A percentile compares a stretch with the other conserved stretches of the same genome.
phyloP scores from a whole-genome alignment of 495 filamentous ascomycete species.

The Acidomyces sp. region DNA sequence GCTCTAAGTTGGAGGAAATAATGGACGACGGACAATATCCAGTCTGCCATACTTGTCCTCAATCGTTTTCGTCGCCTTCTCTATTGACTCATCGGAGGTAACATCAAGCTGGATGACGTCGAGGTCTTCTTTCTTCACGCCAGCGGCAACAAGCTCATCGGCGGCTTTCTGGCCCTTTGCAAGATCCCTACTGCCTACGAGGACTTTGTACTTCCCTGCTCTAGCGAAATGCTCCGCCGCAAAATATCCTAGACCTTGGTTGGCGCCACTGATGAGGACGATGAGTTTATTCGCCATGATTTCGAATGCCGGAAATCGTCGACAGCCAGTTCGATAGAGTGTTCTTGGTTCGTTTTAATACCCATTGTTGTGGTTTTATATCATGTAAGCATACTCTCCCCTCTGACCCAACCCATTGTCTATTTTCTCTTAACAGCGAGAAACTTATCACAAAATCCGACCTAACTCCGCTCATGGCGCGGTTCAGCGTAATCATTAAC shows the following conservation, averaged over 20 bases:
- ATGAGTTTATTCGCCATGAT: constrained; percentile 8
- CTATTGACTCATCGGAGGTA: constrained; percentile 1
- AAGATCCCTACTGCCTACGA: neutral
- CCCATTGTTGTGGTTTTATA: too few species aligned
- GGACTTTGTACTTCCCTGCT: neutral
- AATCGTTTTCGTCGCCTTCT: neutral
- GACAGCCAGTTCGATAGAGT: too few species aligned
- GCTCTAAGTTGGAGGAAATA: neutral
- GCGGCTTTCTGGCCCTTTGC: neutral
- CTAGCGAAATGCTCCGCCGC: neutral
- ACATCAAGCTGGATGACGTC: neutral
- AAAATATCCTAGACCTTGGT: neutral
- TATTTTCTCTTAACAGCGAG: too few species aligned
- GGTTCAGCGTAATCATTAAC: too few species aligned
- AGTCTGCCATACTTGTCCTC: neutral
- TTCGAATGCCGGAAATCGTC: too few species aligned
- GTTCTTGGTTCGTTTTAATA: too few species aligned
- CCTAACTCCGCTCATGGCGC: too few species aligned
- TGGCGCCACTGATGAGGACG: constrained; percentile 9
- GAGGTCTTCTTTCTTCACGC: neutral
- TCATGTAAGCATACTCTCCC: too few species aligned
- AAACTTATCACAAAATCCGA: too few species aligned
- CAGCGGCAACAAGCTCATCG: neutral
- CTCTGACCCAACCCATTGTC: too few species aligned
- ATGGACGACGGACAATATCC: neutral